Percentiles rank a stretch among this genome's conserved stretches.
Evolutionary conservation across 164 flowering plant genomes (phyloP).

Genomic region (grape (Vitis vinifera)): ASM3070453v1 NC_081811.1:4135501-4136000

Average conservation of each 20-base stretch:
- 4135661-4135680: slow-evolving; percentile 91
- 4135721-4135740: slow-evolving; percentile 97
- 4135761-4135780: slow-evolving; percentile 41
- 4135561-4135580: too few species aligned
- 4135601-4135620: background rate
- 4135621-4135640: background rate
- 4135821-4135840: too few species aligned
- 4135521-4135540: too few species aligned
- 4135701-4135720: slow-evolving; percentile 98
- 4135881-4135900: background rate
- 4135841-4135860: background rate
- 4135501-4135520: too few species aligned
- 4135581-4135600: too few species aligned
- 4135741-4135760: slow-evolving; percentile 99
- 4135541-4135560: too few species aligned
- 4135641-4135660: slow-evolving; percentile 98
- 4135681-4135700: slow-evolving; percentile 93
- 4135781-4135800: background rate
- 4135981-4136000: slow-evolving; percentile 89
- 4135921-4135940: slow-evolving; percentile 48
- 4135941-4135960: slow-evolving; percentile 95
- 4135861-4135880: background rate
- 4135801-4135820: too few species aligned
- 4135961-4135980: slow-evolving; percentile 91
- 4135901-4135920: background rate